phyloP scores from a whole-genome alignment of 192 early-diverging fungal species.

The Backusella luteola region DNA sequence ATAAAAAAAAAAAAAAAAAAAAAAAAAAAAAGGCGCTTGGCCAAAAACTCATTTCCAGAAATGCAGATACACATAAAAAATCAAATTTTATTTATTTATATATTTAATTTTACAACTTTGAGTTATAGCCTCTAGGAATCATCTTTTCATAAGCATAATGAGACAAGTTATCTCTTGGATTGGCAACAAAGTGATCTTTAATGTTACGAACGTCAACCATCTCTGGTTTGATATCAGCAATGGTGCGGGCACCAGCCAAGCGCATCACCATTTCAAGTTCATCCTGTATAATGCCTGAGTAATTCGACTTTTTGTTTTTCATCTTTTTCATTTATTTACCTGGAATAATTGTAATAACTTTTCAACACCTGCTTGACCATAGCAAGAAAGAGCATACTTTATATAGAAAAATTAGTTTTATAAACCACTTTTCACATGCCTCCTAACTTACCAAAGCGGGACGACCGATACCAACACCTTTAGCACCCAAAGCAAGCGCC shows the following conservation, averaged over 20 bases:
- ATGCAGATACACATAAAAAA: background rate
- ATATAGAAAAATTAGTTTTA: background rate
- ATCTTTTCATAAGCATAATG: constrained; percentile 28
- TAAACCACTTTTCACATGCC: background rate
- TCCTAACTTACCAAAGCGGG: constrained; percentile 51
- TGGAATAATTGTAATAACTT: constrained; percentile 71
- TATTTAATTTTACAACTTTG: constrained; percentile 25
- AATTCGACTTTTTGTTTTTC: background rate
- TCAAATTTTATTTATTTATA: background rate
- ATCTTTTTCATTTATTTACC: constrained; percentile 17
- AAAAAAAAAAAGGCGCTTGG: no score
- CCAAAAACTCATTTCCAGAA: background rate
- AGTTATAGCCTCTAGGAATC: constrained; percentile 19
- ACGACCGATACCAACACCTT: constrained; percentile 85
- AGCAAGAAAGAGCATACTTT: constrained; percentile 62
- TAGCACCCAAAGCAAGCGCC: constrained; percentile 92
- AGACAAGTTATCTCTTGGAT: constrained; percentile 30
- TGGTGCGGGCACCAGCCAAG: constrained; percentile 60
- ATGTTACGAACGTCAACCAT: constrained; percentile 43
- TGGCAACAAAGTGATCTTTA: constrained; percentile 18
- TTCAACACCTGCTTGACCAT: constrained; percentile 88
- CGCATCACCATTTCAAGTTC: constrained; percentile 88
- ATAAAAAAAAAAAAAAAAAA: no score
- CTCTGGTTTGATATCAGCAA: constrained; percentile 62
- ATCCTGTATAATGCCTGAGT: constrained; percentile 22